A percentile compares a stretch with the other conserved stretches of the same genome.
Conservation (phyloP, 2,329 filamentous ascomycete genomes). For the Aureobasidium sp. region DNA sequence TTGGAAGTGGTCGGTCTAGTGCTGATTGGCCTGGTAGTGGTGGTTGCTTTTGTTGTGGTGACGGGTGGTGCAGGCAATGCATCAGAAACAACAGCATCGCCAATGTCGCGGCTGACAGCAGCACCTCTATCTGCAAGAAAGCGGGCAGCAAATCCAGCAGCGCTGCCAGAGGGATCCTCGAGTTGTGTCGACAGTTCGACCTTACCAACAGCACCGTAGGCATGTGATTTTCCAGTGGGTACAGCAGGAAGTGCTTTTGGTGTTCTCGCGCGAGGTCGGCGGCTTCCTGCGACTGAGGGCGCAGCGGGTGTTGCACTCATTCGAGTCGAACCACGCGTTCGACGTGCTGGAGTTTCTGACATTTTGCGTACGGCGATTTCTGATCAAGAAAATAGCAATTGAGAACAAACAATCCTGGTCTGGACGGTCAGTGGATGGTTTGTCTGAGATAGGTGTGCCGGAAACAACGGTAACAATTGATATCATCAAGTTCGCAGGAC, state of each 20-base stretch:
- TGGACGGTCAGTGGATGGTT: background rate
- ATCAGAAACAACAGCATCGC: conserved; percentile 38
- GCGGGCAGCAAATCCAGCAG: conserved; percentile 9
- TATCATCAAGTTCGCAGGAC: background rate
- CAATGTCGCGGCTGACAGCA: background rate
- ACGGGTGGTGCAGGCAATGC: background rate
- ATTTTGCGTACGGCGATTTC: background rate
- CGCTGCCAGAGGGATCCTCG: conserved; percentile 10
- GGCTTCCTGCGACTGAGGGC: conserved; percentile 12
- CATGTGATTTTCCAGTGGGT: conserved; percentile 24
- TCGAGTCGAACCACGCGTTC: conserved; percentile 24
- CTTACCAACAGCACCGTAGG: conserved; percentile 32
- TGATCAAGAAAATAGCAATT: background rate
- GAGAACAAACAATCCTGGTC: background rate
- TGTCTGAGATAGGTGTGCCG: background rate
- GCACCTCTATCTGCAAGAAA: conserved; percentile 12
- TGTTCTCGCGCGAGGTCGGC: conserved; percentile 3
- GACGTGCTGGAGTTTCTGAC: conserved; percentile 22
- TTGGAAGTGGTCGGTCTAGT: background rate
- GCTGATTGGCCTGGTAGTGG: background rate
- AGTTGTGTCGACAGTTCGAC: conserved; percentile 27
- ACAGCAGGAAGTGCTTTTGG: conserved; percentile 21
- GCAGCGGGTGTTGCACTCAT: conserved; percentile 20
- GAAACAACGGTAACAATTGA: background rate
- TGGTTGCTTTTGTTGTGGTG: background rate